A percentile compares a stretch with the other conserved stretches of the same genome.
These are phyloP conservation scores for Oxyria digyna DNA, from an alignment of 148 eudicot species.

Conservation along the genomic window DNA sequence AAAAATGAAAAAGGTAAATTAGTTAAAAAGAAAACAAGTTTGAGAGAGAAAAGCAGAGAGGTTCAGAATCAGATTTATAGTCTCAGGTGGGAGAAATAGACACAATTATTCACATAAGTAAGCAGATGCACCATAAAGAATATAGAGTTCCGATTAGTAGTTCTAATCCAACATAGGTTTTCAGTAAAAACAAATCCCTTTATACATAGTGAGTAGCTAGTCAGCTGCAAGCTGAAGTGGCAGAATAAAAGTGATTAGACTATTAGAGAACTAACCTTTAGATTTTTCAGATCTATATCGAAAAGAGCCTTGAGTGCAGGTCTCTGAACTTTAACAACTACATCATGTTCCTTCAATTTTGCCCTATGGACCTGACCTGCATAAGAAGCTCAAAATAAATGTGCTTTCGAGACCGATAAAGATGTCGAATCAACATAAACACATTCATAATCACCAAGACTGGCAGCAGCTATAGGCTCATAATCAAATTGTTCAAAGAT, in stretches of 20 bases:
- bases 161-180: not conserved
- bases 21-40: not conserved
- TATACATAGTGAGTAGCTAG: not conserved
- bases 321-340: slow-evolving; percentile 92
- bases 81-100: not conserved
- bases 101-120: not conserved
- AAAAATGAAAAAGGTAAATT: not conserved
- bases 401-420: not conserved
- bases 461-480: slow-evolving; percentile 95
- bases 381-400: slow-evolving; percentile 11
- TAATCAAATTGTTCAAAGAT: slow-evolving; percentile 74
- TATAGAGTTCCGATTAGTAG: not conserved
- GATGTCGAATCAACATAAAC: not conserved
- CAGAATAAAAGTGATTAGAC: not conserved
- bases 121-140: not conserved
- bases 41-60: not conserved
- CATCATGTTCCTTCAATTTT: slow-evolving; percentile 69
- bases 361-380: slow-evolving; percentile 99
- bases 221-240: not conserved
- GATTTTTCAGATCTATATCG: slow-evolving; percentile 92
- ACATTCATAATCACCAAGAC: slow-evolving; percentile 56
- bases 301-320: slow-evolving; percentile 94
- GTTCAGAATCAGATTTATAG: not conserved
- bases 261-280: slow-evolving; percentile 49
- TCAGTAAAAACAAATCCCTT: not conserved